Conservation (phyloP, 345 rosid species). For the Eutrema japonicum region DNA sequence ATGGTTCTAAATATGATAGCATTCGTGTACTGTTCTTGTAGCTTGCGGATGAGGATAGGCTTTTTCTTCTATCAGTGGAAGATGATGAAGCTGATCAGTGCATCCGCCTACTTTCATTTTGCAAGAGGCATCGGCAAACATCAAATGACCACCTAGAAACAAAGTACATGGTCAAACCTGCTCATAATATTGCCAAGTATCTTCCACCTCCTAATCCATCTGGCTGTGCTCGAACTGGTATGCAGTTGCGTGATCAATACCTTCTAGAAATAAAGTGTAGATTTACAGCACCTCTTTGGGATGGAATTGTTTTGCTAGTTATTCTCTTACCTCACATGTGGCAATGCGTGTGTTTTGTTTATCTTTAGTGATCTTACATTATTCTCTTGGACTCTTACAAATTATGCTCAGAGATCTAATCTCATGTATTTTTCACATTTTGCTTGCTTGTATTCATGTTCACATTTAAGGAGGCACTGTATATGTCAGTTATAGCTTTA, state of each 20-base stretch:
- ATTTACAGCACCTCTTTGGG: conserved; percentile 11
- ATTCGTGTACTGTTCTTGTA: conserved; percentile 36
- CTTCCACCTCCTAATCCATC: conserved; percentile 79
- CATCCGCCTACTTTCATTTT: conserved; percentile 90
- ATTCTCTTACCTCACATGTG: conserved; percentile 3
- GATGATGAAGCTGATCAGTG: conserved; percentile 90
- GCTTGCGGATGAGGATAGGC: conserved; percentile 96
- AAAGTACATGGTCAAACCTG: conserved; percentile 60
- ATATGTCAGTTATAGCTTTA: conserved; percentile 8
- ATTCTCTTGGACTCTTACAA: conserved; percentile 7
- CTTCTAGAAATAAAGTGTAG: conserved; percentile 11
- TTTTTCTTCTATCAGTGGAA: conserved; percentile 78
- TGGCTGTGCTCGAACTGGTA: conserved; percentile 99
- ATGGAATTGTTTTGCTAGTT: conserved; percentile 6
- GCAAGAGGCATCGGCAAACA: conserved; percentile 94
- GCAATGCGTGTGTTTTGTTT: conserved; percentile 7
- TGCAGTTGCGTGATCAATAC: conserved; percentile 32
- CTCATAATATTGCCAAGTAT: conserved; percentile 63
- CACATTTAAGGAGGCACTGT: background rate
- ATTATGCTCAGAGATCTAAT: conserved; percentile 4
- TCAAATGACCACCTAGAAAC: conserved; percentile 59
- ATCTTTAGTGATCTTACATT: conserved; percentile 10
- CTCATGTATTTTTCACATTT: conserved; percentile 2
- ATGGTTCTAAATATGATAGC: conserved; percentile 3
- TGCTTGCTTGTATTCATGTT: conserved; percentile 25